A percentile compares a stretch with the other conserved stretches of the same genome.
Evolutionary conservation across 2,329 filamentous ascomycete species (phyloP).

Genomic region (Sarocladium brachiariae): DNA sequence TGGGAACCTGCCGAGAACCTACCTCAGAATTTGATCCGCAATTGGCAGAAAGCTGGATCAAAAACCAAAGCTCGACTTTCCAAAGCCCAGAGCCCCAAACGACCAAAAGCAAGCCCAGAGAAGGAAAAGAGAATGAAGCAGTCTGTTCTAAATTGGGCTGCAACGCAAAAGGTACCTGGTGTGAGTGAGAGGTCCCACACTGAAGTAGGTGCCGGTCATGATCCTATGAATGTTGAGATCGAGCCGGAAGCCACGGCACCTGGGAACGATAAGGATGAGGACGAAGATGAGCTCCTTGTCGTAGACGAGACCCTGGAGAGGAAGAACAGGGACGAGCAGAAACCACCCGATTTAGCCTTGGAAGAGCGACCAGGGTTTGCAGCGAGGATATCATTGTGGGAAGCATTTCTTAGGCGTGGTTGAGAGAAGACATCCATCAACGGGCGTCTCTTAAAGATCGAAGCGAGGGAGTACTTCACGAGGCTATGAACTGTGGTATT

Average conservation of each 20-base stretch:
- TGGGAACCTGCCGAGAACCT: slow-evolving; percentile 53
- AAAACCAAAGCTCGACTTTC: slow-evolving; percentile 15
- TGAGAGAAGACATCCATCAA: not conserved
- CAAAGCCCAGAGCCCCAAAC: not conserved
- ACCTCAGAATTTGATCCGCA: slow-evolving; percentile 29
- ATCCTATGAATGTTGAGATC: not conserved
- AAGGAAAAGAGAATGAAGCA: not conserved
- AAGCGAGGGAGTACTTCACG: too few relatives aligned
- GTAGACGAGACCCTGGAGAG: not conserved
- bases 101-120: not conserved
- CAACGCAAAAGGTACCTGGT: not conserved
- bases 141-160: not conserved
- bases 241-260: not conserved
- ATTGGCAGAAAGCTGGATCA: slow-evolving; percentile 28
- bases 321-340: not conserved
- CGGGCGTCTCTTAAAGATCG: too few relatives aligned
- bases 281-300: not conserved
- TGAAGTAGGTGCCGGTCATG: not conserved
- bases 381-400: not conserved
- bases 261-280: not conserved
- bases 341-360: not conserved
- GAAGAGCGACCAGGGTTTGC: not conserved
- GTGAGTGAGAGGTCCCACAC: not conserved
- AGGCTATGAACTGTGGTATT: too few relatives aligned
- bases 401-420: not conserved